These are phyloP conservation scores for Penicillium sp. DNA, from an alignment of 2,329 filamentous ascomycete species.

Conservation along the genomic window DNA sequence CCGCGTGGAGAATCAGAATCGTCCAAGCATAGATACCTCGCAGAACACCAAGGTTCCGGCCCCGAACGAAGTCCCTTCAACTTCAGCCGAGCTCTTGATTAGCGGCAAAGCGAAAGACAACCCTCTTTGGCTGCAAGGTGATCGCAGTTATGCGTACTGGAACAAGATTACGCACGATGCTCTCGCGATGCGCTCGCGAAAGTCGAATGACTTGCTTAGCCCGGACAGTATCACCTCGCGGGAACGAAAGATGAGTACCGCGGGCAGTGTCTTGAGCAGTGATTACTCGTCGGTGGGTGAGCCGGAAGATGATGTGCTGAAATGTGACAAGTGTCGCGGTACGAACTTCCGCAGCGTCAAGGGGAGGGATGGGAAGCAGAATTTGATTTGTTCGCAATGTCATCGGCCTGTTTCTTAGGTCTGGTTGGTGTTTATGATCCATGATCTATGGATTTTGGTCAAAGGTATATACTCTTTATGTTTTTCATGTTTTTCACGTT, in stretches of 20 bases:
- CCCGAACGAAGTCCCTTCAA: slow-evolving; percentile 8
- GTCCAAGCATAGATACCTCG: slow-evolving; percentile 17
- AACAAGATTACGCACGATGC: slow-evolving; percentile 46
- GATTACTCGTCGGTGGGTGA: slow-evolving; percentile 49
- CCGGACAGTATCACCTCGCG: slow-evolving; percentile 23
- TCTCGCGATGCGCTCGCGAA: slow-evolving; percentile 31
- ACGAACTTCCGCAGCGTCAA: slow-evolving; percentile 64
- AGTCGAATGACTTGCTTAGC: slow-evolving; percentile 20
- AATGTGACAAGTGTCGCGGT: slow-evolving; percentile 61
- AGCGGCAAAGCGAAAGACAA: slow-evolving; percentile 34
- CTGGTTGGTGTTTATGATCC: slow-evolving; percentile 1
- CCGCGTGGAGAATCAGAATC: slow-evolving; percentile 26
- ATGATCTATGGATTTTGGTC: not conserved
- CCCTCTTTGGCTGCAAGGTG: slow-evolving; percentile 52
- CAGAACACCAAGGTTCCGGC: not conserved
- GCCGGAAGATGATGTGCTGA: slow-evolving; percentile 52
- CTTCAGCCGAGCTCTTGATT: slow-evolving; percentile 25
- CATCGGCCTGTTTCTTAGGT: slow-evolving; percentile 29
- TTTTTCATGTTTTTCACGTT: not conserved
- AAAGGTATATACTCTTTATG: not conserved
- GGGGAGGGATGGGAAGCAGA: slow-evolving; percentile 54
- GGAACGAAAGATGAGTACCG: slow-evolving; percentile 44
- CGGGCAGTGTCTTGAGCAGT: slow-evolving; percentile 59
- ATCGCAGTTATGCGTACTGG: slow-evolving; percentile 58
- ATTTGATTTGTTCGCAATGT: slow-evolving; percentile 63